Conservation (phyloP, 2,329 filamentous ascomycete species). For the Malbranchea zuffiana region DNA sequence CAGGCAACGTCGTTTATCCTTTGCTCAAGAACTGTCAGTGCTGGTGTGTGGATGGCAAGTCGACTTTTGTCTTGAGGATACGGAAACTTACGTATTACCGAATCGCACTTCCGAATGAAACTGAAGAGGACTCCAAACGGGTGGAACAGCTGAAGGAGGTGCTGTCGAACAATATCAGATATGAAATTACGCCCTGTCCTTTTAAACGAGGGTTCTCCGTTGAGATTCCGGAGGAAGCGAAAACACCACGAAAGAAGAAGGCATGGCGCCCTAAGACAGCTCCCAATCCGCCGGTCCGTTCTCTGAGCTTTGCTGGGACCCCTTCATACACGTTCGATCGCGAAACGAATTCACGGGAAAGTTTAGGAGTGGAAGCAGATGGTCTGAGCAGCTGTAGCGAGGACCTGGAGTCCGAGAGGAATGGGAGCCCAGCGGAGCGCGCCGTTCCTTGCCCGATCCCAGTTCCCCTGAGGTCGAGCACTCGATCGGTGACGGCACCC, state of each 20-base stretch:
- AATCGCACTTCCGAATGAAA: conserved; percentile 66
- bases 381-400: conserved; percentile 3
- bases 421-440: neutral
- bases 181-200: conserved; percentile 79
- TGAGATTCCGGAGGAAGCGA: conserved; percentile 57
- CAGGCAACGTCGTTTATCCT: conserved; percentile 69
- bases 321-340: conserved; percentile 5
- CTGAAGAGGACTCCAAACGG: conserved; percentile 51
- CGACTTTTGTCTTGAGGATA: conserved; percentile 79
- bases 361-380: conserved; percentile 6
- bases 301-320: conserved; percentile 9
- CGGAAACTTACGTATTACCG: conserved; percentile 77
- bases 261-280: conserved; percentile 53
- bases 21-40: conserved; percentile 85
- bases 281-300: conserved; percentile 4
- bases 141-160: conserved; percentile 59
- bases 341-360: conserved; percentile 26
- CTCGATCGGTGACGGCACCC: conserved; percentile 22
- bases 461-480: conserved; percentile 10
- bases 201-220: conserved; percentile 69
- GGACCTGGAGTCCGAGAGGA: neutral
- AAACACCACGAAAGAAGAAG: conserved; percentile 53
- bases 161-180: conserved; percentile 62
- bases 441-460: conserved; percentile 11
- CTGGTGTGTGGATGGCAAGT: conserved; percentile 80